Evolutionary conservation across 2,329 filamentous ascomycete species (phyloP).

Genomic region (Fusarium sp.): DNA sequence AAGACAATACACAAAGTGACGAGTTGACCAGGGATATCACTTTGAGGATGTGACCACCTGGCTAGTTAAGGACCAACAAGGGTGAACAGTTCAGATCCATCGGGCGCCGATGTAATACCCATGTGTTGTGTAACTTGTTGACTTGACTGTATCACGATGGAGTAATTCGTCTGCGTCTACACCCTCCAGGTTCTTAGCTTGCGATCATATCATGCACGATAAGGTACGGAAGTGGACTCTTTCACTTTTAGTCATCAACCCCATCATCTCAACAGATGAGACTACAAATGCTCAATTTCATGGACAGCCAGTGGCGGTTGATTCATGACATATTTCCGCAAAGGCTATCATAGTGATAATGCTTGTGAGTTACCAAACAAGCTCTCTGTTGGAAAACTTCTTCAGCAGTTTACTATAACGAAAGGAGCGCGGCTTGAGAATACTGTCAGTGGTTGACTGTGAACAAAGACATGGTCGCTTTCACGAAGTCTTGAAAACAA

Average conservation of each 20-base stretch:
- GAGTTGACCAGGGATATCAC: not conserved
- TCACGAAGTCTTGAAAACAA: fast-evolving
- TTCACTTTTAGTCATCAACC: not conserved
- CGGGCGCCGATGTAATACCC: not conserved
- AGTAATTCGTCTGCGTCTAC: not conserved
- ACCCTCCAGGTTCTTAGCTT: not conserved
- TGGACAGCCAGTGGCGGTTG: not conserved
- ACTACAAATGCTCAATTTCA: not conserved
- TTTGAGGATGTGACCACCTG: not conserved
- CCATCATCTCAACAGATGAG: not conserved
- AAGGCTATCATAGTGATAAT: too few species aligned
- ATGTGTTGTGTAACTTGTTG: not conserved
- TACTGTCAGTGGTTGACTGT: not conserved
- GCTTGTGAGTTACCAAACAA: not conserved
- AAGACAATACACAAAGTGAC: not conserved
- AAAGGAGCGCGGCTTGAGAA: not conserved
- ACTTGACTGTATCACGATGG: not conserved
- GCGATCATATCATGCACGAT: not conserved
- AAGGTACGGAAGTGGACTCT: not conserved
- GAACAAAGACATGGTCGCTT: not conserved
- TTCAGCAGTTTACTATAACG: not conserved
- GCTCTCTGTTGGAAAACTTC: not conserved
- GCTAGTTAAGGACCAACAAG: not conserved
- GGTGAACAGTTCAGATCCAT: not conserved
- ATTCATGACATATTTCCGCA: not conserved